Conservation (phyloP, 2,329 filamentous ascomycete species). For the Fusarium irregulare region DNA sequence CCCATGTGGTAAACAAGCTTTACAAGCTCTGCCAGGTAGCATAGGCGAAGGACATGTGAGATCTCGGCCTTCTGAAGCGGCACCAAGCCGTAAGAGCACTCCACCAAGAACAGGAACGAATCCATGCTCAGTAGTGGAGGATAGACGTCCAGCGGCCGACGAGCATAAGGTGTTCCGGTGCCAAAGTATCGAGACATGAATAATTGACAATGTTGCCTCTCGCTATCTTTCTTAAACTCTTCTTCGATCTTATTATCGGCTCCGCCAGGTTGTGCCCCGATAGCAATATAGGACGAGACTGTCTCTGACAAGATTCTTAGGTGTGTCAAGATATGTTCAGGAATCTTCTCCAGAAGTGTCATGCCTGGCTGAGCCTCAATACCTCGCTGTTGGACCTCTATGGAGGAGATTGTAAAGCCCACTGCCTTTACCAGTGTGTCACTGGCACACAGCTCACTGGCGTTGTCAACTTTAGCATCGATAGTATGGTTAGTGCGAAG, state of each 20-base stretch:
- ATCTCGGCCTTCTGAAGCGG: constrained; percentile 78
- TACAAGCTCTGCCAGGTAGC: constrained; percentile 90
- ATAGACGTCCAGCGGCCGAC: constrained; percentile 59
- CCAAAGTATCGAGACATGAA: constrained; percentile 71
- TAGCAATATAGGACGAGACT: constrained; percentile 82
- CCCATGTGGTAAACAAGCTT: constrained; percentile 76
- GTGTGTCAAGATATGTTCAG: constrained; percentile 85
- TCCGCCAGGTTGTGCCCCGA: constrained; percentile 74
- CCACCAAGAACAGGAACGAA: constrained; percentile 82
- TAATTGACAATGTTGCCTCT: constrained; percentile 79
- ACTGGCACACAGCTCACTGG: constrained; percentile 62
- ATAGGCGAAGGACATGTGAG: constrained; percentile 82
- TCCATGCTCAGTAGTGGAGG: constrained; percentile 74
- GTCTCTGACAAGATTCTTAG: constrained; percentile 91
- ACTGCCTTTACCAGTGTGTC: constrained; percentile 74
- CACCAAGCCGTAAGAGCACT: constrained; percentile 77
- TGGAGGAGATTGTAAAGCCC: constrained; percentile 86
- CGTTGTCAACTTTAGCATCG: constrained; percentile 45
- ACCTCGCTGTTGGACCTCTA: constrained; percentile 92
- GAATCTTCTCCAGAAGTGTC: constrained; percentile 84
- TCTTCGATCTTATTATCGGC: constrained; percentile 70
- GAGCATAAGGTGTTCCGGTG: constrained; percentile 54
- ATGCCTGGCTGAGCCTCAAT: constrained; percentile 77
- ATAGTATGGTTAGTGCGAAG: constrained; percentile 57
- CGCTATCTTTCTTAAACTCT: constrained; percentile 76